Percentiles rank a stretch among this genome's conserved stretches.
Evolutionary conservation across 495 filamentous ascomycete species (phyloP).

Genomic region (Pyronema domesticum): DNA sequence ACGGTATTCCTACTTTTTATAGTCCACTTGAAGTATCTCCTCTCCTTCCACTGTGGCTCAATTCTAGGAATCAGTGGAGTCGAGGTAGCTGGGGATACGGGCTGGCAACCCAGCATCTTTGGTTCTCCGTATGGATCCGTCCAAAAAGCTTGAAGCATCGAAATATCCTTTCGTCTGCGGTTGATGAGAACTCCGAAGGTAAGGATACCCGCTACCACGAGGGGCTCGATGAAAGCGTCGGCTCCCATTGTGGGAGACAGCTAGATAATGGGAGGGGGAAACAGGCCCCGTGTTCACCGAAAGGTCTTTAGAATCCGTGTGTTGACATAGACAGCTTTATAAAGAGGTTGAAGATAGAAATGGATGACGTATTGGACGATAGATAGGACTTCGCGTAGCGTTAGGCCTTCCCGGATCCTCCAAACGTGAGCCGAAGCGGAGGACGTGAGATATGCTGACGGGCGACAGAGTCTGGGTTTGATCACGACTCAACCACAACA

Average conservation of each 20-base stretch:
- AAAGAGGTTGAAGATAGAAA: too few species aligned
- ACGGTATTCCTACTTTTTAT: constrained; percentile 15
- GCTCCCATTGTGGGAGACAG: neutral
- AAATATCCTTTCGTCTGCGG: constrained; percentile 9
- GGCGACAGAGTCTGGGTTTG: too few species aligned
- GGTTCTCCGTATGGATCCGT: neutral
- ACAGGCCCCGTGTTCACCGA: too few species aligned
- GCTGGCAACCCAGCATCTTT: neutral
- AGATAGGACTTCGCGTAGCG: too few species aligned
- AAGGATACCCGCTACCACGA: constrained; percentile 17
- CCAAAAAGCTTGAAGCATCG: neutral
- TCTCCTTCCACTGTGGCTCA: constrained; percentile 13
- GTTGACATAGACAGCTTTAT: too few species aligned
- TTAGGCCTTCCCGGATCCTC: too few species aligned
- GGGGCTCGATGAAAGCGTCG: constrained; percentile 16
- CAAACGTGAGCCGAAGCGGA: too few species aligned
- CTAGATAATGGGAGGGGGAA: too few species aligned
- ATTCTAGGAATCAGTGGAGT: neutral
- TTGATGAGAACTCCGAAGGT: constrained; percentile 15
- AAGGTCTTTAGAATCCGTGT: too few species aligned
- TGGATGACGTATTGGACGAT: too few species aligned
- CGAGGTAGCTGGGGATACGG: neutral
- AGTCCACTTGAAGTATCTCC: constrained; percentile 12
- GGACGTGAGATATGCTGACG: too few species aligned
- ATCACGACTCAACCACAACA: too few species aligned